Conservation (phyloP, 2,329 filamentous ascomycete genomes). For the Whalleya microplaca region DNA sequence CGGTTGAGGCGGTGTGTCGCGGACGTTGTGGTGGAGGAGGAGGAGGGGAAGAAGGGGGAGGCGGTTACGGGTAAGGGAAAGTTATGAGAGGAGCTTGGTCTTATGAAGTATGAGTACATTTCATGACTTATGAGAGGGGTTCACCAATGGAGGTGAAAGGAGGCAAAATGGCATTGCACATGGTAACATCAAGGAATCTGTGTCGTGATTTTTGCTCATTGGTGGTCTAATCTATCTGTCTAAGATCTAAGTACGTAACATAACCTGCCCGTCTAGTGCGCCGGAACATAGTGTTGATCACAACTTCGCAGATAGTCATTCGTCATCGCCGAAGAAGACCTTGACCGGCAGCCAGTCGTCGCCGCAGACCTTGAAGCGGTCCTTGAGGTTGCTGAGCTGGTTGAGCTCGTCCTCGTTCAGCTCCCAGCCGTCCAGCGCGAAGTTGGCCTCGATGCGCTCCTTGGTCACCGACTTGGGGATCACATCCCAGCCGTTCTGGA, state of each 20-base stretch:
- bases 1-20: constrained; percentile 53
- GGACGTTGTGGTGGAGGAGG: constrained; percentile 50
- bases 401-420: constrained; percentile 74
- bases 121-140: background rate
- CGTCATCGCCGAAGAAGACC: constrained; percentile 84
- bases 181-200: background rate
- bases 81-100: constrained; percentile 14
- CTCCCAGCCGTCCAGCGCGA: constrained; percentile 72
- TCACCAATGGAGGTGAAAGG: background rate
- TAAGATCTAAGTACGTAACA: constrained; percentile 2
- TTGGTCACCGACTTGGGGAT: constrained; percentile 84
- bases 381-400: constrained; percentile 67
- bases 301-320: constrained; percentile 50
- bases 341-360: constrained; percentile 75
- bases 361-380: constrained; percentile 81
- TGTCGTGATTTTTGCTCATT: constrained; percentile 12
- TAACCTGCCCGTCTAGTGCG: background rate
- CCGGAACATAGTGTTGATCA: background rate
- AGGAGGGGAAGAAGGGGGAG: constrained; percentile 26
- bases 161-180: background rate
- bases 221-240: constrained; percentile 17
- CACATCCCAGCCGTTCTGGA: constrained; percentile 80
- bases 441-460: constrained; percentile 76
- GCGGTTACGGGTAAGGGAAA: constrained; percentile 44
- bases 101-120: background rate